Conservation (phyloP, 768 basidiomycete genomes). For the Kwoniella pini region DNA sequence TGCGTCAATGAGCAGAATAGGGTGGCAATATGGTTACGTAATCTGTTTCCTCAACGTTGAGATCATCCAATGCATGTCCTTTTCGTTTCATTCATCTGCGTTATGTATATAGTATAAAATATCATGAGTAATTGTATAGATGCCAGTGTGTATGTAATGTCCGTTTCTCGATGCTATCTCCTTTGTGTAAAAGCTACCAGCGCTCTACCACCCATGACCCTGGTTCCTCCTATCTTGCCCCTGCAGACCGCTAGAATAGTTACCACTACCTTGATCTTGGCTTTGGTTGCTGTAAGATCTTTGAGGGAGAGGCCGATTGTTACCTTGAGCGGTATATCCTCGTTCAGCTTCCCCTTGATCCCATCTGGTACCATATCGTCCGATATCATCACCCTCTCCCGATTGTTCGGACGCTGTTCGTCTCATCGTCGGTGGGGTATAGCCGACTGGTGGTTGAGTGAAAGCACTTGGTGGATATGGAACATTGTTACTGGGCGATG, state of each 20-base stretch:
- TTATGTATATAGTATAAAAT: no score
- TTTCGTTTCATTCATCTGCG: no score
- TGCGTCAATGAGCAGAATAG: background rate
- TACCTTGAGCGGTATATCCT: conserved; percentile 1
- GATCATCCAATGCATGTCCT: no score
- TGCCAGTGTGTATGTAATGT: no score
- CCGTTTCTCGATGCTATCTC: no score
- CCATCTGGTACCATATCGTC: conserved; percentile 13
- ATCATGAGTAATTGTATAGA: no score
- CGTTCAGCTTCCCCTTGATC: conserved; percentile 18
- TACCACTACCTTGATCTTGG: background rate
- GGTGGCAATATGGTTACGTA: background rate
- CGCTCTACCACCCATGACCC: conserved; percentile 16
- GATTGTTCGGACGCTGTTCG: conserved; percentile 12
- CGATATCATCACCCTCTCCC: conserved; percentile 8
- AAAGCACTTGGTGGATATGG: conserved; percentile 48
- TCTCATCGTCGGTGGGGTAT: conserved; percentile 38
- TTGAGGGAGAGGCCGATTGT: background rate
- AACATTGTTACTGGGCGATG: conserved; percentile 2
- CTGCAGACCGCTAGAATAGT: conserved; percentile 7
- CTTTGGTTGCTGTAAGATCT: conserved; percentile 5
- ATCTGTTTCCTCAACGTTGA: no score
- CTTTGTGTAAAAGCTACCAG: background rate
- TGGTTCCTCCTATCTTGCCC: conserved; percentile 15
- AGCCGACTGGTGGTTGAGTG: conserved; percentile 43